These are phyloP conservation scores for Astragalus membranaceus DNA, from an alignment of 306 rosid species.

Conservation along the genomic window DNA sequence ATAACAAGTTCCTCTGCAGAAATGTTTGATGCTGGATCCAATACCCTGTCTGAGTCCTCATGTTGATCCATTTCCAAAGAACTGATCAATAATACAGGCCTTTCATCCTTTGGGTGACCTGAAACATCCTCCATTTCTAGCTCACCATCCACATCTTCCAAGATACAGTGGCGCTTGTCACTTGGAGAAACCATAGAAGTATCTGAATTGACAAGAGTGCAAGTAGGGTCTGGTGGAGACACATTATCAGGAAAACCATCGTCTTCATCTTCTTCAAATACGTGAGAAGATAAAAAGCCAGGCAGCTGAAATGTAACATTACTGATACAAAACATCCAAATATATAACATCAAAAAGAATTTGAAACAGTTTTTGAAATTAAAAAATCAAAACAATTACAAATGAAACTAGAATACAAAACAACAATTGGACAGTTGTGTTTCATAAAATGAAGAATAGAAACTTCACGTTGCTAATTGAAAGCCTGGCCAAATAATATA, in stretches of 20 bases:
- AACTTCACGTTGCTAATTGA: background rate
- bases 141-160: constrained; percentile 95
- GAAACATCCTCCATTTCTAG: constrained; percentile 99
- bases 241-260: constrained; percentile 51
- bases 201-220: constrained; percentile 58
- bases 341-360: constrained; percentile 22
- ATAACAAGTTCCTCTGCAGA: constrained; percentile 42
- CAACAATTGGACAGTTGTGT: background rate
- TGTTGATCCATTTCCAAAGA: constrained; percentile 48
- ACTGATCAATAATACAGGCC: constrained; percentile 26
- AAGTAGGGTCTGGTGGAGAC: constrained; percentile 39
- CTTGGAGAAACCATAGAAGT: constrained; percentile 60
- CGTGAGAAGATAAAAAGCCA: constrained; percentile 67
- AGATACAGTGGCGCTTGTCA: constrained; percentile 89
- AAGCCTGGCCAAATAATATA: constrained; percentile 8
- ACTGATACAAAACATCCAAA: constrained; percentile 44
- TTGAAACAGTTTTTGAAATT: background rate
- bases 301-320: constrained; percentile 96
- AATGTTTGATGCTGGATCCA: constrained; percentile 37
- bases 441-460: background rate
- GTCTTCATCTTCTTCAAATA: constrained; percentile 82
- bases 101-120: constrained; percentile 77
- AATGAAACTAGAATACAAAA: background rate
- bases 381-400: background rate
- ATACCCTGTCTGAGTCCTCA: constrained; percentile 32